Conservation (phyloP, 768 basidiomycete species). For the Leucosporidium yakuticum region DNA sequence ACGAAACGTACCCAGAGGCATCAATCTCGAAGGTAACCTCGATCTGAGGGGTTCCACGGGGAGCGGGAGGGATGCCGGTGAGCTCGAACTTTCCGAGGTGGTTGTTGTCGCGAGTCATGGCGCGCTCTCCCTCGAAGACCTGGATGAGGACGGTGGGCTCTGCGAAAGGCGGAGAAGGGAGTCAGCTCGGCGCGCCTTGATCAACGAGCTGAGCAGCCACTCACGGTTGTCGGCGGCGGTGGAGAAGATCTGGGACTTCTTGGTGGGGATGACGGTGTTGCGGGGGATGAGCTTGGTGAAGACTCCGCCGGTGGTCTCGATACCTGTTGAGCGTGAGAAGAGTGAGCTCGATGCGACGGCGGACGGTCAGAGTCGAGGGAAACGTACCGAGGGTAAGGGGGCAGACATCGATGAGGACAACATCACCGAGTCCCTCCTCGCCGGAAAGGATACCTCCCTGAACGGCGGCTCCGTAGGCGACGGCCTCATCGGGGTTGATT, state of each 20-base stretch:
- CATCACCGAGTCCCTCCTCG: slow-evolving; percentile 78
- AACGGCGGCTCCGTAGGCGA: slow-evolving; percentile 96
- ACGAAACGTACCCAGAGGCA: slow-evolving; percentile 28
- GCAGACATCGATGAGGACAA: slow-evolving; percentile 93
- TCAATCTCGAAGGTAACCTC: slow-evolving; percentile 93
- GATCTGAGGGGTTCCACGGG: slow-evolving; percentile 93
- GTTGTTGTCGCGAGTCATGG: slow-evolving; percentile 97
- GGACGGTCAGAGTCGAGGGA: too few relatives aligned
- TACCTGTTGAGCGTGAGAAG: slow-evolving; percentile 52
- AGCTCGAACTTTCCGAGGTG: slow-evolving; percentile 95
- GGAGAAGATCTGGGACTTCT: slow-evolving; percentile 77
- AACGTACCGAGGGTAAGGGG: slow-evolving; percentile 67
- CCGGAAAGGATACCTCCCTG: slow-evolving; percentile 98
- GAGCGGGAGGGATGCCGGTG: slow-evolving; percentile 83
- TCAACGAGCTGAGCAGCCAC: slow-evolving; percentile 58
- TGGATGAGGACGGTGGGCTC: slow-evolving; percentile 92
- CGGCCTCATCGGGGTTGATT: slow-evolving; percentile 99
- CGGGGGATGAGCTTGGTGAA: slow-evolving; percentile 92
- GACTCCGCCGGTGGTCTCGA: slow-evolving; percentile 89
- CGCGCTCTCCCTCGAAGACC: slow-evolving; percentile 95
- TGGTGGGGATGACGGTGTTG: slow-evolving; percentile 96
- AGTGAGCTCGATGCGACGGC: not conserved
- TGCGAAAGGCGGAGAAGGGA: not conserved
- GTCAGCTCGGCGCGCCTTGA: slow-evolving; percentile 65
- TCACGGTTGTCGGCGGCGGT: slow-evolving; percentile 43